These are phyloP conservation scores for Verbascum thapsus DNA, from an alignment of 257 asterid species.

Conservation along the genomic window DNA sequence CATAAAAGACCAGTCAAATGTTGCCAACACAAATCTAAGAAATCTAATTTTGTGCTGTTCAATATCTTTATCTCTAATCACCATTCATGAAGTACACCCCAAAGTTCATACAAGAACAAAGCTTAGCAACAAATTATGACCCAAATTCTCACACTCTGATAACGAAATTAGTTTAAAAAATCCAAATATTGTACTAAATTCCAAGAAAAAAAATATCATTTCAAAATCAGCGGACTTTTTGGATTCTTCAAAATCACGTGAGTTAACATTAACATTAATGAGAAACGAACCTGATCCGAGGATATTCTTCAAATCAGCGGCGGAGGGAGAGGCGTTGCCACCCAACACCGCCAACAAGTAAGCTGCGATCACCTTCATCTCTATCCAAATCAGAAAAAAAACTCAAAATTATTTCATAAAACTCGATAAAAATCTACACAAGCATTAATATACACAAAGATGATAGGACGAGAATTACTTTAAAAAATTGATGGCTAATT, in stretches of 20 bases:
- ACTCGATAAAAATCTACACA: not conserved
- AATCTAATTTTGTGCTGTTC: not conserved
- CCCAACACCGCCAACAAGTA: conserved; percentile 62
- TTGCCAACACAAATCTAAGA: not conserved
- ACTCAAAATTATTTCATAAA: not conserved
- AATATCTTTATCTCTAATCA: not conserved
- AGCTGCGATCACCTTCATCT: conserved; percentile 55
- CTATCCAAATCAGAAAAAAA: conserved; percentile 27
- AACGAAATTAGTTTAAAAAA: not conserved
- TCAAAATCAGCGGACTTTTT: no score
- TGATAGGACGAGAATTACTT: conserved; percentile 20
- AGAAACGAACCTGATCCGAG: conserved; percentile 42
- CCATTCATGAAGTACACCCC: no score
- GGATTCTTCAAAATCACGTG: no score
- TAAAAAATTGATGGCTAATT: conserved; percentile 1
- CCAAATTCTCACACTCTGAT: not conserved
- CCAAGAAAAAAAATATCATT: not conserved
- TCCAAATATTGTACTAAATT: not conserved
- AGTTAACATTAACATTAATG: not conserved
- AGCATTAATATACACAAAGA: not conserved
- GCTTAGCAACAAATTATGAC: not conserved
- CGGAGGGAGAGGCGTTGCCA: conserved; percentile 49
- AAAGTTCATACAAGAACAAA: no score
- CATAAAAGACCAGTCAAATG: not conserved
- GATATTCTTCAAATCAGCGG: conserved; percentile 42